Percentiles rank a stretch among this genome's conserved stretches.
phyloP scores from a whole-genome alignment of 2,329 filamentous ascomycete species.

The Mycosphaerella arachidis region DNA sequence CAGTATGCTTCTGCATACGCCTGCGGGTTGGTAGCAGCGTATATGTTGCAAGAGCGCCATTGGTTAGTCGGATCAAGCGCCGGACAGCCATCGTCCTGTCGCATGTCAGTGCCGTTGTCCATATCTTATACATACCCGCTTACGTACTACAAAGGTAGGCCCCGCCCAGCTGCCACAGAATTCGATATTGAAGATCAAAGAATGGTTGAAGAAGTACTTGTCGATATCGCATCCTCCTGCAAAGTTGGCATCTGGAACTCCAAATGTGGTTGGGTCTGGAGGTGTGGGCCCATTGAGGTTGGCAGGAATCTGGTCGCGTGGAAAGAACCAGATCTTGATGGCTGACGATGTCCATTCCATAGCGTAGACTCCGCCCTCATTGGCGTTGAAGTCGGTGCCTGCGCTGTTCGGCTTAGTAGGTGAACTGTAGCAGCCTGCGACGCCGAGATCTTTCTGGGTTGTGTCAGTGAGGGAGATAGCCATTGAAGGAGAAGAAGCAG shows the following conservation, averaged over 20 bases:
- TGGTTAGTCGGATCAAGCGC: conserved; percentile 25
- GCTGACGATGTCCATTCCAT: conserved; percentile 29
- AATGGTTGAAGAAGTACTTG: conserved; percentile 33
- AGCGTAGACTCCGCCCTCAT: conserved; percentile 46
- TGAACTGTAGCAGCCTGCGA: conserved; percentile 40
- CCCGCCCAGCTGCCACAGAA: conserved; percentile 40
- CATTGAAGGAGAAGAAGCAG: conserved; percentile 31
- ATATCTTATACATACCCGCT: neutral
- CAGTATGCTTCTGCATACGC: conserved; percentile 37
- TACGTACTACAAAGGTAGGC: conserved; percentile 12
- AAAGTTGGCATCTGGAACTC: conserved; percentile 60
- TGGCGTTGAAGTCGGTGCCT: conserved; percentile 33
- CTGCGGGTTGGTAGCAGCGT: conserved; percentile 30
- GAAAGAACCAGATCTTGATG: conserved; percentile 37
- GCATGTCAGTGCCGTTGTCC: conserved; percentile 6
- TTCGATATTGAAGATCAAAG: conserved; percentile 31
- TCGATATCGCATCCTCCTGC: conserved; percentile 40
- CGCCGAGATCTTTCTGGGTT: conserved; percentile 36
- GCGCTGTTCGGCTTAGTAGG: conserved; percentile 46
- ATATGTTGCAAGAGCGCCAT: conserved; percentile 32
- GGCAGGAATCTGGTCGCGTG: conserved; percentile 31
- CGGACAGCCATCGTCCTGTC: conserved; percentile 21
- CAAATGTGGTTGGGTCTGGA: conserved; percentile 61
- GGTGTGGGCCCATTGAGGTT: conserved; percentile 41
- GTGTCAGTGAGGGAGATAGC: neutral